Evolutionary conservation across 116 monocot species (phyloP), one percentile per base, ranked within the genome.

Genomic region (Trichopus zeylanicus): DNA sequence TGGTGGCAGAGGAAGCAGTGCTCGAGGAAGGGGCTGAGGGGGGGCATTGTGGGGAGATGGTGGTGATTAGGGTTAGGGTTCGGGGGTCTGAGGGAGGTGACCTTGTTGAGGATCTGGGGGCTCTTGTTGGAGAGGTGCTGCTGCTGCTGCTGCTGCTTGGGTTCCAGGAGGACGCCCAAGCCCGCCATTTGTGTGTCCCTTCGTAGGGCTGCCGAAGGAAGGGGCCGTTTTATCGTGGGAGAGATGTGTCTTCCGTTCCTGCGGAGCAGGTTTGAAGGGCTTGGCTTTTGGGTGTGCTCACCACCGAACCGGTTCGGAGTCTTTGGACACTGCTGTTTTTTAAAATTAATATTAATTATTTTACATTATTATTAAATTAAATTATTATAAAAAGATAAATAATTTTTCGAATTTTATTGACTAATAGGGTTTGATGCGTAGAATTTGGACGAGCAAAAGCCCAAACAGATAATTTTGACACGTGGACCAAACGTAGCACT

Each of bases 1-100:
- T 52, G 61, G 33, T 29, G 54, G 74, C 74, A 75, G 35, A 63
- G 68, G 62, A 38, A 75, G 55, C 74, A 75, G 55, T 26, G 27
- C 3, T 75, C 63, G 52, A 75, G 31, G 51, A 75, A 75, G 21
- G 59, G 34, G 51, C 21, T 24, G 2, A 6, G 19, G 20, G 8
- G 15, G 19, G 32, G 1, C 31, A 33, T 30, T 18, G 15, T 53
- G 37, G 2, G 3, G 59, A 39, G 37, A 11, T 30, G 21, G 20
- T 33, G 34, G 27, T n/a, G 34, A 29, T 16, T 20, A 27, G 7
- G 24, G 48, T 37, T 32, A 34, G 26, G 48, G 9, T 27, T 32
- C 24, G 24, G 59, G 54, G 51, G 33, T 9, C 4, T 24, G 29
- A 65, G 12, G 56, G 23, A 12, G 49, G 67, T 29, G 21, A 27